Conservation (phyloP, 805 yeast genomes). For the Tanozyma kutaoensis region DNA sequence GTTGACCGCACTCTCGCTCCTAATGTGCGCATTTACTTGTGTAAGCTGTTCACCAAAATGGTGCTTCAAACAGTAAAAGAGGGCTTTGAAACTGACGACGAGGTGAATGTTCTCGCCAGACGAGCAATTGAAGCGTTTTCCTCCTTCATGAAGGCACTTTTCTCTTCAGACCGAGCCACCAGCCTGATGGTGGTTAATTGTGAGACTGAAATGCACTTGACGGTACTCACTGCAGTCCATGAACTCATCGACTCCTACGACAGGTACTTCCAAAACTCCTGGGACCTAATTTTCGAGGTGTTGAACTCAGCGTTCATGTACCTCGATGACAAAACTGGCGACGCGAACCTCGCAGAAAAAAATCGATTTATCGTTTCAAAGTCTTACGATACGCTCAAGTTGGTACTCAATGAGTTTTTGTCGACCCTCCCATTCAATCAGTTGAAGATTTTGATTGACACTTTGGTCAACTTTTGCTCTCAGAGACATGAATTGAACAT, state of each 20-base stretch:
- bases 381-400: slow-evolving; percentile 71
- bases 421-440: slow-evolving; percentile 57
- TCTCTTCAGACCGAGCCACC: slow-evolving; percentile 20
- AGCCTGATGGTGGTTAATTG: slow-evolving; percentile 37
- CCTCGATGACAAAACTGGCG: slow-evolving; percentile 4
- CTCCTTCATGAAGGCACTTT: slow-evolving; percentile 27
- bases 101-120: slow-evolving; percentile 3
- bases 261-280: slow-evolving; percentile 39
- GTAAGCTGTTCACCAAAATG: slow-evolving; percentile 38
- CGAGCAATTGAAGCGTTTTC: slow-evolving; percentile 14
- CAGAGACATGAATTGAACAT: slow-evolving; percentile 72
- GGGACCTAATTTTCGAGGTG: slow-evolving; percentile 63
- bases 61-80: slow-evolving; percentile 21
- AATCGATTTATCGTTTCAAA: slow-evolving; percentile 41
- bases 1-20: slow-evolving; percentile 25
- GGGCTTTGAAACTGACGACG: slow-evolving; percentile 18
- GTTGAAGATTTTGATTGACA: slow-evolving; percentile 52
- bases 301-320: slow-evolving; percentile 41
- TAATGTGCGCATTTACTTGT: slow-evolving; percentile 33
- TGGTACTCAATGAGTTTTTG: slow-evolving; percentile 77
- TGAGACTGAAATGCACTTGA: slow-evolving; percentile 57
- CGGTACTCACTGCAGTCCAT: slow-evolving; percentile 49
- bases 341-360: slow-evolving; percentile 29
- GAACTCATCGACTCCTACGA: slow-evolving; percentile 74
- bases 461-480: slow-evolving; percentile 55